These are phyloP conservation scores for Dichomitus squalens DNA, from an alignment of 1,284 basidiomycete species.

Conservation along the genomic window DNA sequence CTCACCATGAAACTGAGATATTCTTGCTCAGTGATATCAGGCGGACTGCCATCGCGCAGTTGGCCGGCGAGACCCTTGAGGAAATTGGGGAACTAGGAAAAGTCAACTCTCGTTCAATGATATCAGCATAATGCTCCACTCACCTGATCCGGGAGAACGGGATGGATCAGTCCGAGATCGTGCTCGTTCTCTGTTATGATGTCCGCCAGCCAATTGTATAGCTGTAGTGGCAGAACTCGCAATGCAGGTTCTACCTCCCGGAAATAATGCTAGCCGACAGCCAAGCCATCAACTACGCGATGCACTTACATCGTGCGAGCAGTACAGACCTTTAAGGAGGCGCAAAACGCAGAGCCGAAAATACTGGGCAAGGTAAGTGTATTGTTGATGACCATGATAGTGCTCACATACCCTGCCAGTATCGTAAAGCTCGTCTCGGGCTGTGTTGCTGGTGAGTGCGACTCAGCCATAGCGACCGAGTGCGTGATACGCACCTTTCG, in stretches of 20 bases:
- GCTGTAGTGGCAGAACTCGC: conserved; percentile 34
- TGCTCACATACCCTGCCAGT: conserved; percentile 36
- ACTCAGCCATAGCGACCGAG: background rate
- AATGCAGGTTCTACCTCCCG: conserved; percentile 41
- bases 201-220: conserved; percentile 38
- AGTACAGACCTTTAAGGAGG: conserved; percentile 37
- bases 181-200: conserved; percentile 38
- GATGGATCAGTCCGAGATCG: conserved; percentile 41
- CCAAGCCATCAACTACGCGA: background rate
- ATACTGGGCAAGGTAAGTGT: conserved; percentile 27
- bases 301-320: background rate
- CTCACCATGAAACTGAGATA: conserved; percentile 42
- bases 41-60: conserved; percentile 36
- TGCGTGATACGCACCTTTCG: conserved; percentile 30
- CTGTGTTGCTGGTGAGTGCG: conserved; percentile 12
- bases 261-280: conserved; percentile 36
- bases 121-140: background rate
- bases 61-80: conserved; percentile 39
- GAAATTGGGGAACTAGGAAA: conserved; percentile 40
- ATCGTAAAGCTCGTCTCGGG: conserved; percentile 44
- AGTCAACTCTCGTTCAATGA: background rate
- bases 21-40: conserved; percentile 36
- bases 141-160: conserved; percentile 41
- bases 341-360: conserved; percentile 45
- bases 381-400: too few species aligned